Evolutionary conservation across 345 rosid genomes (phyloP), one percentile per base, ranked within the genome.

Genomic region (Salix viminalis): DNA sequence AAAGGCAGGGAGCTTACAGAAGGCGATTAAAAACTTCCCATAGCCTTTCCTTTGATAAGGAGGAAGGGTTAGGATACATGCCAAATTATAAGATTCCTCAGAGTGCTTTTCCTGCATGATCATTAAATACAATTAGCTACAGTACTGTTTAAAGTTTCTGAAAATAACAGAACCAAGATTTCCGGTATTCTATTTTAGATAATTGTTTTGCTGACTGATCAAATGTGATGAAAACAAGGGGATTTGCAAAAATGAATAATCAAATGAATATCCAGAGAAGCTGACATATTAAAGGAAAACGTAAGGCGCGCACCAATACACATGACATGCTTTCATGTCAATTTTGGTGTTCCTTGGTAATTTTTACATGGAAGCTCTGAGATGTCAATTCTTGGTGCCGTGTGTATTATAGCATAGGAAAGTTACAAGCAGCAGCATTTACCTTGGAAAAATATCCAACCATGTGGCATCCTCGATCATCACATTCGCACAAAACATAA

Each of bases 401-500:
- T 30, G 16, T 37, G 67, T 42, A 56, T 16, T 14, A 39, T 16
- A 44, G 50, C 32, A 48, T 6, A 28, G 18, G 6, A 26, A 26
- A 80, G 65, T 34, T 23, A 28, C 44, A 67, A 75, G 56, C 41
- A 67, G 39, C 46, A 75, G 58, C 28, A 67, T 56, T 83, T 83
- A 92, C 99, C 99, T 96, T 96, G 70, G 99, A 96, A 76, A 92
- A 96, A 83, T 96, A 96, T 75, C 99, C 99, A 83, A 94, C 98
- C 98, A 94, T 96, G 88, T 96, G 99, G 89, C 99, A 96, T 75
- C 99, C 99, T 34, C 99, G 94, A 84, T 96, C 99, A 84, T 96
- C 99, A 75, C 98, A 96, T 86, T 96, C 99, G 24, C 98, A 96
- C 81, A 96, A 85, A 72, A 96, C 81, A 52, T 96, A 96, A 82